phyloP scores from a whole-genome alignment of 2,329 filamentous ascomycete species.

The Neonectria hederae region DNA sequence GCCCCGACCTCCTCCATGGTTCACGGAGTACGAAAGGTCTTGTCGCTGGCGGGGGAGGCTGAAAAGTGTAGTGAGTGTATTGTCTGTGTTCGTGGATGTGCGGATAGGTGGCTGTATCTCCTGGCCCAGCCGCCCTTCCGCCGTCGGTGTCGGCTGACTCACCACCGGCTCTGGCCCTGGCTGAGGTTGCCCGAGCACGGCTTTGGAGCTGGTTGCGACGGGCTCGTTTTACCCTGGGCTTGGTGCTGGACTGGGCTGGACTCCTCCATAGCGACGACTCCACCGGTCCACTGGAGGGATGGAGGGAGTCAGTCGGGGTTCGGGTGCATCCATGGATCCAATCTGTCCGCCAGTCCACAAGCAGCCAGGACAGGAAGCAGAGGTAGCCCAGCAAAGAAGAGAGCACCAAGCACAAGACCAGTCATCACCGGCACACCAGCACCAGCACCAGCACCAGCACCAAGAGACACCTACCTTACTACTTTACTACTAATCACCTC shows the following conservation, averaged over 20 bases:
- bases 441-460: neutral
- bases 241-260: neutral
- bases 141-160: constrained; percentile 2
- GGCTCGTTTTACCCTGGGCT: constrained; percentile 1
- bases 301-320: no score
- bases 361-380: neutral
- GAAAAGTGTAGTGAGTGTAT: neutral
- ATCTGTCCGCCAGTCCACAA: neutral
- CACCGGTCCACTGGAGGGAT: neutral
- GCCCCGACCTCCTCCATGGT: neutral
- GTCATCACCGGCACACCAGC: no score
- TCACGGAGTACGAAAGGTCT: neutral
- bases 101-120: neutral
- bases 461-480: neutral
- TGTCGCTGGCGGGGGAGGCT: neutral
- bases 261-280: no score
- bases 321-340: neutral
- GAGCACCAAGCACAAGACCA: no score
- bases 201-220: constrained; percentile 12
- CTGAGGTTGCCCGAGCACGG: constrained; percentile 5
- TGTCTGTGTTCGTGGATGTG: neutral
- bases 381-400: neutral
- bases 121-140: constrained; percentile 8
- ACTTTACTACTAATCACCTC: no score
- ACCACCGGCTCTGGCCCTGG: constrained; percentile 3